Conservation (phyloP, 805 yeast genomes). For the Saccharomycopsis capsularis region DNA sequence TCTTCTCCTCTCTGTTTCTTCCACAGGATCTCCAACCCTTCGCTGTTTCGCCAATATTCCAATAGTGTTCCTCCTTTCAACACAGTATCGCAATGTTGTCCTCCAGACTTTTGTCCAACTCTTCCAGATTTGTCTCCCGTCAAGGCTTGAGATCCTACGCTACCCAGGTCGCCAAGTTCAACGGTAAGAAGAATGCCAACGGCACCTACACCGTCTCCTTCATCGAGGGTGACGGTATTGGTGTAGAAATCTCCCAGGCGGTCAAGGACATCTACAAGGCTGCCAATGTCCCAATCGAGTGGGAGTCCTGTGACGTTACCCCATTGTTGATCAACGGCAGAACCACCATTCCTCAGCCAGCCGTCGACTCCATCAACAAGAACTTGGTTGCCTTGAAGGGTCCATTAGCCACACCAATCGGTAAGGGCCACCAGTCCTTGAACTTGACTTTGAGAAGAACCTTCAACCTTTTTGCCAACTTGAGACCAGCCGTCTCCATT, state of each 20-base stretch:
- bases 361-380: slow-evolving; percentile 81
- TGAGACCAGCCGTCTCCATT: slow-evolving; percentile 92
- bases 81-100: too few relatives aligned
- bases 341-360: slow-evolving; percentile 69
- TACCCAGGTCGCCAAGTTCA: slow-evolving; percentile 54
- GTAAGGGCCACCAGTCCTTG: slow-evolving; percentile 96
- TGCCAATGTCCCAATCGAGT: slow-evolving; percentile 86
- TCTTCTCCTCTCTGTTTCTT: too few relatives aligned
- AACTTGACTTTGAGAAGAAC: slow-evolving; percentile 97
- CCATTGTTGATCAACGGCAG: slow-evolving; percentile 62
- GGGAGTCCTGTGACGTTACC: slow-evolving; percentile 94
- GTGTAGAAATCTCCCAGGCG: slow-evolving; percentile 90
- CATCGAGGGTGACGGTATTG: slow-evolving; percentile 98
- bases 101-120: not conserved
- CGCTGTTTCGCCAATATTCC: too few relatives aligned
- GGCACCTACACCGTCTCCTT: slow-evolving; percentile 91
- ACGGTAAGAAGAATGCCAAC: too few relatives aligned
- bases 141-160: slow-evolving; percentile 28
- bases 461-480: slow-evolving; percentile 92
- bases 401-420: slow-evolving; percentile 97
- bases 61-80: too few relatives aligned
- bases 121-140: not conserved
- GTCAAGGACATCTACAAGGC: slow-evolving; percentile 84
- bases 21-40: too few relatives aligned
- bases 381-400: slow-evolving; percentile 96